Base-by-base conservation (phyloP, 169 alveolate species). In the Plasmodium knowlesi region DNA sequence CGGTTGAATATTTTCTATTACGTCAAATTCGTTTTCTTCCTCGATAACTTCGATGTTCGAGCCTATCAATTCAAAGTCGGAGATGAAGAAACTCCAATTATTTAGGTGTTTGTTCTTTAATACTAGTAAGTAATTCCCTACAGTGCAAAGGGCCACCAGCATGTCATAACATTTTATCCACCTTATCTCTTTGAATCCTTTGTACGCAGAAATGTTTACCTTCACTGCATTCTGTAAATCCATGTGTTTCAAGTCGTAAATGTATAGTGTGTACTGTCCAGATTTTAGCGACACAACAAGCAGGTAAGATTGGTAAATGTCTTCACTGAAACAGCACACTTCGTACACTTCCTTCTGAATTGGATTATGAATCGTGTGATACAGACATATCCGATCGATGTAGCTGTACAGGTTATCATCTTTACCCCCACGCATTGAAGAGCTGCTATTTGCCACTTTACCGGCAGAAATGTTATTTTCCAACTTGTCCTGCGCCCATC, bases 181-280 rank as follows among this genome's bases (percentile, higher is more conserved):
- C 19, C 73, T 79, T 37, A 89, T 79, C 32, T 61, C 67, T 79
- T 89, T 89, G 82, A 89, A 89, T 39, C 94, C 94, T 79, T 89
- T 89, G 71, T 89, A 67, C 28, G 83, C 83, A 41, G 94, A 89
- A 37, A 89, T 89, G 34, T 89, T 89, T 57, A 89, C 82, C 39
- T 89, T 89, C 67, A 89, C 76, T 25, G 90, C 94, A 57, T 89
- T 89, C 53, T 89, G 94, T 79, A 89, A 78, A 78, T 89, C 94
- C 74, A 89, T 89, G 30, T 61, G 34, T 30, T 89, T 89, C 73
- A 89, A 89, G 37, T 89, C 57, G 73, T 89, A 89, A 30, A 89
- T 89, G 53, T 89, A 89, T 89, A 89, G 82, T 0, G 94, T 89
- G 37, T 89, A 80, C 57, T 78, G 50, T 50, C 94, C 94, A 39